A percentile compares a stretch with the other conserved stretches of the same genome.
phyloP scores from a whole-genome alignment of 179 eudicot species.

The Nepenthes alata region DNA sequence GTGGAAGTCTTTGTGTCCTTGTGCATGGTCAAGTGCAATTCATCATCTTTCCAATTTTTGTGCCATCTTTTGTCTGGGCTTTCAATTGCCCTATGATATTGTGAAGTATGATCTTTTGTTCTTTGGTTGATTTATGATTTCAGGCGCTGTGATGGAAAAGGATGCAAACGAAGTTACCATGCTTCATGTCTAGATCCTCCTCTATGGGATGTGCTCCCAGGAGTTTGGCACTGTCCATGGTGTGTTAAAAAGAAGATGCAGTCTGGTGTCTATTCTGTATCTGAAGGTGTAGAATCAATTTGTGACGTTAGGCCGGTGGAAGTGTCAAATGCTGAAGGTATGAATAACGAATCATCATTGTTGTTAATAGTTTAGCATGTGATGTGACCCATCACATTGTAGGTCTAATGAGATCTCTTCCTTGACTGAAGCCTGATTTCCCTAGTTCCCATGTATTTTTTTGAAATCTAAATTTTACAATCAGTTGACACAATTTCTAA shows the following conservation, averaged over 20 bases:
- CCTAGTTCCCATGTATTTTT: no score
- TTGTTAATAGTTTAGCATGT: background rate
- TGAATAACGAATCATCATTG: background rate
- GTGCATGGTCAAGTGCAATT: no score
- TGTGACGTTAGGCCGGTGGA: conserved; percentile 62
- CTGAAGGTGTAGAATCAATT: conserved; percentile 61
- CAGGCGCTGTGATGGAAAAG: conserved; percentile 57
- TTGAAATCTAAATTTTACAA: no score
- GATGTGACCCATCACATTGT: background rate
- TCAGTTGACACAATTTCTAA: background rate
- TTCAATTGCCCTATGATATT: background rate
- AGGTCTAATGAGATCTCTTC: no score
- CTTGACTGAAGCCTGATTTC: no score
- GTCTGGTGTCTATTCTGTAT: conserved; percentile 41
- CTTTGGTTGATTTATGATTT: background rate
- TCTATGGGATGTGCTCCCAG: conserved; percentile 23
- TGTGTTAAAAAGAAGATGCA: conserved; percentile 51
- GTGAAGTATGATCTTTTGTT: background rate
- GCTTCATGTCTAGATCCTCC: conserved; percentile 39
- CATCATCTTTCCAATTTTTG: background rate
- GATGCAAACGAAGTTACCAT: conserved; percentile 49
- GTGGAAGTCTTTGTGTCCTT: background rate
- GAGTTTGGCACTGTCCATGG: conserved; percentile 42
- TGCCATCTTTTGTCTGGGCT: background rate
- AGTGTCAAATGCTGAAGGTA: conserved; percentile 35